These are phyloP conservation scores for Fusarium temperatum DNA, from an alignment of 2,329 filamentous ascomycete genomes.

Conservation along the genomic window DNA sequence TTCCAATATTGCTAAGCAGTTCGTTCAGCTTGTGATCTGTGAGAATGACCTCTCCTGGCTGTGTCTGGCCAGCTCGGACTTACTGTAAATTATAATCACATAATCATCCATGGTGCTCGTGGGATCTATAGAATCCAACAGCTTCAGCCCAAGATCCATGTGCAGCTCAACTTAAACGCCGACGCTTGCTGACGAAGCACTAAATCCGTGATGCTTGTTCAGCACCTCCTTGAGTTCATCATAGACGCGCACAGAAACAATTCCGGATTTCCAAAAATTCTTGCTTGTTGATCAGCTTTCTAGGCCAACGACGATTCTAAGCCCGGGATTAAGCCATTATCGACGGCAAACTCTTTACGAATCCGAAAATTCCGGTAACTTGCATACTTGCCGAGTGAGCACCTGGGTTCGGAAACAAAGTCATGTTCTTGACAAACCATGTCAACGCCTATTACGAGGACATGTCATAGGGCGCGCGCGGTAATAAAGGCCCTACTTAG, in stretches of 20 bases:
- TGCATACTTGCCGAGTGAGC: neutral
- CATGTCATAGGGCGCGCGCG: neutral
- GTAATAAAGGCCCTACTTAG: neutral
- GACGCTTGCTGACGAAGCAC: conserved; percentile 24
- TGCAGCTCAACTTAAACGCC: neutral
- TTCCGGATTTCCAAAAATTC: neutral
- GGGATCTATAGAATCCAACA: neutral
- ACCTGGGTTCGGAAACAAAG: neutral
- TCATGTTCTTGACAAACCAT: neutral
- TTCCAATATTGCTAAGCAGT: neutral
- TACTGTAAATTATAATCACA: neutral
- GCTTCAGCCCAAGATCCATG: neutral
- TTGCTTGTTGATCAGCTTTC: neutral
- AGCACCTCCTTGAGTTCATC: neutral
- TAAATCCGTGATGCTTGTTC: neutral
- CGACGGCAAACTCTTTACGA: neutral
- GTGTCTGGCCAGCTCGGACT: neutral
- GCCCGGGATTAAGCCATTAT: neutral
- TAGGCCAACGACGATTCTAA: neutral
- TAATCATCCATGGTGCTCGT: neutral
- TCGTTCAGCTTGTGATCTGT: neutral
- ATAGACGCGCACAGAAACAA: neutral
- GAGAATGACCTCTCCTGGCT: neutral
- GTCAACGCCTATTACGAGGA: neutral
- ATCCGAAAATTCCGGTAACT: neutral